Base-by-base conservation (phyloP, 163 green algal genomes). In the Scenedesmus sp. region DNA sequence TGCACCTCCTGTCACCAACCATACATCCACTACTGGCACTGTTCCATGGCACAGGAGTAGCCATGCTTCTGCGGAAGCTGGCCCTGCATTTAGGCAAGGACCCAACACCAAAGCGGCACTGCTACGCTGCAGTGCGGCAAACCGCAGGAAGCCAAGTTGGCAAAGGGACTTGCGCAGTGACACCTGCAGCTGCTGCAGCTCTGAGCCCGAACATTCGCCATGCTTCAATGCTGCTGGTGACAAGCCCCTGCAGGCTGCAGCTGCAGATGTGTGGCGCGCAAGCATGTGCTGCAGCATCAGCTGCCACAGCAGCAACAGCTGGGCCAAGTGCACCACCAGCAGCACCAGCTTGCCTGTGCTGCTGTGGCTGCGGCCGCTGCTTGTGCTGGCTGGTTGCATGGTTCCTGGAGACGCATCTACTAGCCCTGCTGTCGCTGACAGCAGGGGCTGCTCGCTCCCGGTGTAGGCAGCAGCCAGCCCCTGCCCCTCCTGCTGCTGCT, bases 131-230 rank as follows among this genome's bases (percentile, higher is more conserved):
- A n/a, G n/a, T n/a, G 81, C 30, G 73, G 81, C 46, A 42, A 53
- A 87, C 18, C n/a, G 82, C 82, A 78, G 18, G 30, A 68, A 78
- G 3, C 51, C 82, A 22, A 53, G 46, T 18, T 87, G 82, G 65
- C 65, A 76, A 18, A 76, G 65, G 7, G 65, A 76, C 65, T 76
- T 76, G 65, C 65, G 65, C 30, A 76, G 65, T 7, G 65, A 76
- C 65, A 76, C 65, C 65, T 76, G 65, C 65, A 76, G 65, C 30
- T 76, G 65, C 65, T 76, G 65, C 65, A 76, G 65, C 65, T 76
- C 30, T 18, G 30, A 76, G 6, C 65, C 65, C 16, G 65, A 30
- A 15, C 30, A 76, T 7, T 20, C 40, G 65, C 65, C 30, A 20
- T 37, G 65, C 65, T 76, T 37, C 65, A 16, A 40, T 18, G 65